phyloP scores from a whole-genome alignment of 1,139 yeast species.

The Kurtzmaniella quercitrusa region DNA sequence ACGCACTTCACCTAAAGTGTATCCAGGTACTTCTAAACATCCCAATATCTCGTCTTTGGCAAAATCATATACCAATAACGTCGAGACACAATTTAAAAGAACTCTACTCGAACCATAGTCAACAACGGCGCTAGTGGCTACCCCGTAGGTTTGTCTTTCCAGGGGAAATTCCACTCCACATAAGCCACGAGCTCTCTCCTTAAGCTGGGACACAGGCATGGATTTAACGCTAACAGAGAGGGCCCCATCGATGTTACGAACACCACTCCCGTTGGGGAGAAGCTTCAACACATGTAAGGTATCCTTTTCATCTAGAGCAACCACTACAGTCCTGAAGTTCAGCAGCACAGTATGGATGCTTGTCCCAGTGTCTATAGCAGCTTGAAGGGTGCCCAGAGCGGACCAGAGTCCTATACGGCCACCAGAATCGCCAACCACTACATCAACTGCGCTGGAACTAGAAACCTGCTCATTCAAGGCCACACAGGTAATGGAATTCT shows the following conservation, averaged over 20 bases:
- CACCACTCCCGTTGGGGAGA: neutral
- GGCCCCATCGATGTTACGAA: neutral
- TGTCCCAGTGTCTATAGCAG: neutral
- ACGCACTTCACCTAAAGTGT: neutral
- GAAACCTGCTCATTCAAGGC: neutral
- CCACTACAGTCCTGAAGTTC: neutral
- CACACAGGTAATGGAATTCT: neutral
- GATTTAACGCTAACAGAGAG: neutral
- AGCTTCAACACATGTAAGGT: neutral
- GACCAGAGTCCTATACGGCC: neutral
- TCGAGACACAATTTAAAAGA: neutral
- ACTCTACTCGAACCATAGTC: neutral
- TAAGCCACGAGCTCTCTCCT: neutral
- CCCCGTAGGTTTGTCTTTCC: neutral
- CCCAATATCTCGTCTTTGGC: neutral
- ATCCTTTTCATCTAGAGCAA: neutral
- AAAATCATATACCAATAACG: neutral
- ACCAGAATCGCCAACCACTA: neutral
- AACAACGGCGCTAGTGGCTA: neutral
- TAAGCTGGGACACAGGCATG: neutral
- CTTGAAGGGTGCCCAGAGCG: neutral
- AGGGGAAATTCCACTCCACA: neutral
- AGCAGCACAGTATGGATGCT: neutral
- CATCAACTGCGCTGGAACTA: neutral
- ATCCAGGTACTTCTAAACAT: neutral